Conservation (phyloP, 441 rosid species). For the Isatis lusitanica region DNA sequence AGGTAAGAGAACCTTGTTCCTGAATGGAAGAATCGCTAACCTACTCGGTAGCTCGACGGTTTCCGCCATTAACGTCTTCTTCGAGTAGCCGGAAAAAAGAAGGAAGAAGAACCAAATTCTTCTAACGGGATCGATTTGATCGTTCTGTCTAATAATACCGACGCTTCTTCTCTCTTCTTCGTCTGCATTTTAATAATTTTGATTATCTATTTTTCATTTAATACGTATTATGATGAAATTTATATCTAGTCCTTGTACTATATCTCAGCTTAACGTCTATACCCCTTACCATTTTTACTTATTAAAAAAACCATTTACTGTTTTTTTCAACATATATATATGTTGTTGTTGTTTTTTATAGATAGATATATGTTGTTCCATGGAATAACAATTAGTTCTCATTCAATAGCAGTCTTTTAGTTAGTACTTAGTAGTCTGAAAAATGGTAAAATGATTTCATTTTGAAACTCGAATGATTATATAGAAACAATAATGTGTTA, state of each 20-base stretch:
- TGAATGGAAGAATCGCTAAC: slow-evolving; percentile 92
- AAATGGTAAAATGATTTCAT: not conserved
- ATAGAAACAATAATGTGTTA: no score
- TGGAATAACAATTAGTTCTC: no score
- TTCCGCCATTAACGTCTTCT: slow-evolving; percentile 62
- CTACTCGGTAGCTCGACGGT: slow-evolving; percentile 90
- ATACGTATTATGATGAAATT: not conserved
- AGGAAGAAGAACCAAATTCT: not conserved
- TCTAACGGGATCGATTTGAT: slow-evolving; percentile 9
- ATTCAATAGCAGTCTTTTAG: not conserved
- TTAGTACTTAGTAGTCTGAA: not conserved
- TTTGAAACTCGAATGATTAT: no score
- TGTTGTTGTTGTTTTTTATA: no score
- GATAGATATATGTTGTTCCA: no score
- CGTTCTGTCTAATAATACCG: slow-evolving; percentile 15
- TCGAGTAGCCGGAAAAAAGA: not conserved
- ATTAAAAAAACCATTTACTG: not conserved
- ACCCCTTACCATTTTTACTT: not conserved
- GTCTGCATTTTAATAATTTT: not conserved
- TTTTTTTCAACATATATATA: no score
- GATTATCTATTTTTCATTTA: not conserved
- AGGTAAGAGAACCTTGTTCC: slow-evolving; percentile 94
- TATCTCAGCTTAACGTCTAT: not conserved
- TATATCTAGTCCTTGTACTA: not conserved
- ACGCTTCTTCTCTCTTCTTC: slow-evolving; percentile 22